Percentiles rank a stretch among this genome's conserved stretches.
Conservation (phyloP, 208 protist genomes). For the Paratrypanosoma confusum region DNA sequence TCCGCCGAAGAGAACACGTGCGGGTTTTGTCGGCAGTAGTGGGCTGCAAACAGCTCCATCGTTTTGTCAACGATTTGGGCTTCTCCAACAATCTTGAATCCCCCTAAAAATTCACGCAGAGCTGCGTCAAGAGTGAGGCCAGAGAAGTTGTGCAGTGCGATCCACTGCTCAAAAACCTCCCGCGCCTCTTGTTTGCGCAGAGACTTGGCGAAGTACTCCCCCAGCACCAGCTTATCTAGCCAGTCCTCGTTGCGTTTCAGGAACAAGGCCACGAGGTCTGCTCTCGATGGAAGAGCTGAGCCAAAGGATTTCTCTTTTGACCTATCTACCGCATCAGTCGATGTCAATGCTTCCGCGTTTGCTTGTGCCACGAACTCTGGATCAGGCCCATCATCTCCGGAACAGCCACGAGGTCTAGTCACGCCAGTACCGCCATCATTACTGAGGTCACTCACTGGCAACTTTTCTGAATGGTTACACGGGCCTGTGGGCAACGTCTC, state of each 20-base stretch:
- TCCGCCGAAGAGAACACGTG: conserved; percentile 59
- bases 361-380: no score
- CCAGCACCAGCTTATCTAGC: conserved; percentile 63
- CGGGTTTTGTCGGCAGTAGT: conserved; percentile 77
- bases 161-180: conserved; percentile 72
- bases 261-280: conserved; percentile 38
- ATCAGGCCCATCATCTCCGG: no score
- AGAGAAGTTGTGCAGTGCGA: conserved; percentile 65
- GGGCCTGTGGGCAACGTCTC: no score
- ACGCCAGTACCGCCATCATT: no score
- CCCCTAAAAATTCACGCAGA: conserved; percentile 69
- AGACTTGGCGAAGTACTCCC: conserved; percentile 80
- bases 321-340: no score
- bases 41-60: conserved; percentile 81
- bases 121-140: conserved; percentile 67
- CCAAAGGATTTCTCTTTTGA: no score
- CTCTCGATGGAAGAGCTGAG: no score
- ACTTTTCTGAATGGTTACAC: no score
- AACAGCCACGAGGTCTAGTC: no score
- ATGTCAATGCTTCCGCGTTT: no score
- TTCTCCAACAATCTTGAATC: conserved; percentile 78
- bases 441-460: no score
- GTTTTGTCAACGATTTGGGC: conserved; percentile 78
- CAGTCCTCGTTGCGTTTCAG: conserved; percentile 57
- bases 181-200: conserved; percentile 27